Percentiles rank a stretch among this genome's conserved stretches.
phyloP scores from a whole-genome alignment of 1,284 basidiomycete species.

The Thelephora terrestris region DNA sequence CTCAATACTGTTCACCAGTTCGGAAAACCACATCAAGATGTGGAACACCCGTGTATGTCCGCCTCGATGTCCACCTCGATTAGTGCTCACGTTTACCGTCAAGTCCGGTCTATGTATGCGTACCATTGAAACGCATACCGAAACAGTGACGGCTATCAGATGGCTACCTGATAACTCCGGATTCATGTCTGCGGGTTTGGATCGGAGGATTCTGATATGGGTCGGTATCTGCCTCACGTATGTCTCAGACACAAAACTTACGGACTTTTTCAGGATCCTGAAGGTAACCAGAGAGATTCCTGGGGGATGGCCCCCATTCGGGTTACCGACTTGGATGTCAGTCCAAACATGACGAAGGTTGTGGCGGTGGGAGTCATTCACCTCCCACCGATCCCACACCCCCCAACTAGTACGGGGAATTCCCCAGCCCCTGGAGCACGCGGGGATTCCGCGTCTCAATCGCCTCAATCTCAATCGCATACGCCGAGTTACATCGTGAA shows the following conservation, averaged over 20 bases:
- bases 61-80: background rate
- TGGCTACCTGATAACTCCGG: conserved; percentile 87
- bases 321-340: conserved; percentile 79
- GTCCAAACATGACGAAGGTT: conserved; percentile 76
- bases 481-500: conserved; percentile 27
- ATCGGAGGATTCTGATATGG: conserved; percentile 84
- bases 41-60: conserved; percentile 75
- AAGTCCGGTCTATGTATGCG: conserved; percentile 64
- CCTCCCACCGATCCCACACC: conserved; percentile 8
- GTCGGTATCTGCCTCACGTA: conserved; percentile 29
- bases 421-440: conserved; percentile 24
- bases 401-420: conserved; percentile 22
- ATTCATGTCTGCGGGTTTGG: conserved; percentile 87
- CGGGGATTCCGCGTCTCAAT: conserved; percentile 20
- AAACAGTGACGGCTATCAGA: conserved; percentile 78
- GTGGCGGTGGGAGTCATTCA: conserved; percentile 74
- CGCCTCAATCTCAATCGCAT: too few relatives aligned
- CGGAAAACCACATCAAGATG: conserved; percentile 72
- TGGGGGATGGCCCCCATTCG: conserved; percentile 77
- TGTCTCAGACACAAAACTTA: background rate
- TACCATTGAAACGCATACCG: conserved; percentile 62
- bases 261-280: conserved; percentile 43
- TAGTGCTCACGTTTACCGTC: conserved; percentile 2
- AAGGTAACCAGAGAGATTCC: conserved; percentile 59
- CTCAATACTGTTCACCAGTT: conserved; percentile 67